Base-by-base conservation (phyloP, 768 basidiomycete species). In the Mycena amicta region DNA sequence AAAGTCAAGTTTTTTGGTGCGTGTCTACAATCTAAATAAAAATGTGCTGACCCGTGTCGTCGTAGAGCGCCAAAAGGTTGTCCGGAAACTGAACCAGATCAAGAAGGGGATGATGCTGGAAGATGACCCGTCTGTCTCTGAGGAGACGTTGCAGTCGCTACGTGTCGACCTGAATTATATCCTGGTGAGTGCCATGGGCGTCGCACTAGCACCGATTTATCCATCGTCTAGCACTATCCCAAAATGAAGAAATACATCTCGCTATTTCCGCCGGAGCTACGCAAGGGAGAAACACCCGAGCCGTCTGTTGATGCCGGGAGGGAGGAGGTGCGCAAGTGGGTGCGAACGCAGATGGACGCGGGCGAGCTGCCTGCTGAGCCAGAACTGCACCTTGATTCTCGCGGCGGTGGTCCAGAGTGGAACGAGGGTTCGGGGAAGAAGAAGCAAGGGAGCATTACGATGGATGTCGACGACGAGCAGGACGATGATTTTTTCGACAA, bases 1-100 rank as follows among this genome's bases (percentile, higher is more conserved):
- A 93, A 87, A 76, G 77, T 95, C 66, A 95, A 93, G 71, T 98
- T 98, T 75, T 97, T 98, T 61, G 95, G 94, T 95, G 61, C 63
- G 80, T 70, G n/a, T 37, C 25, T 4, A n/a, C n/a, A n/a, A n/a
- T n/a, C n/a, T n/a, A n/a, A n/a, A n/a, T n/a, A n/a, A n/a, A n/a
- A n/a, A n/a, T n/a, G n/a, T n/a, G n/a, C n/a, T n/a, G n/a, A n/a
- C n/a, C n/a, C n/a, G n/a, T n/a, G n/a, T n/a, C n/a, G n/a, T n/a
- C n/a, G 20, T 64, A 96, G 95, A 98, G 71, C 86, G 93, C 45
- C 87, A 93, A 74, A 98, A 96, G 67, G 83, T 95, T 13, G 69
- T 84, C 3, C 85, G 95, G 22, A 90, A 88, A 70, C 82, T 97
- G 50, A 83, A 77, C 43, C 86, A 90, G 67, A 74, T 77, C n/a